A percentile compares a stretch with the other conserved stretches of the same genome.
phyloP scores from a whole-genome alignment of 2,329 filamentous ascomycete species.

The Colletotrichum shisoi region DNA sequence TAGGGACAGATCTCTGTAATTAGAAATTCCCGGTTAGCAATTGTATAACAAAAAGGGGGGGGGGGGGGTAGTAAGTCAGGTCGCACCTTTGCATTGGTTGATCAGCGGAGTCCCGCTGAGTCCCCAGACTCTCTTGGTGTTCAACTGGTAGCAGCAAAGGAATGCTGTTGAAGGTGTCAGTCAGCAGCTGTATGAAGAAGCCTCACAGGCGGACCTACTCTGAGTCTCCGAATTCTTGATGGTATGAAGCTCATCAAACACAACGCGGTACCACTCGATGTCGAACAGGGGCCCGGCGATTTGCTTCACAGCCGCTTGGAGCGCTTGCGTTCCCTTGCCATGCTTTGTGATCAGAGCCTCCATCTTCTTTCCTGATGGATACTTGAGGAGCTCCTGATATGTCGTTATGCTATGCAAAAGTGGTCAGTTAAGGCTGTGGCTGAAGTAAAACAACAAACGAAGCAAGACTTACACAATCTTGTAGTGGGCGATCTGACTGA shows the following conservation, averaged over 20 bases:
- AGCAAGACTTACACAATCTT: slow-evolving; percentile 12
- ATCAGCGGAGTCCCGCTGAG: slow-evolving; percentile 3
- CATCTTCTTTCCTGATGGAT: background rate
- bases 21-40: background rate
- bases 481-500: background rate
- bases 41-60: too few relatives aligned
- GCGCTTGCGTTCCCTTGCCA: background rate
- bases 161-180: background rate
- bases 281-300: background rate
- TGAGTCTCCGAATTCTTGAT: slow-evolving; percentile 59
- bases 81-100: background rate
- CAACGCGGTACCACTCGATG: slow-evolving; percentile 3
- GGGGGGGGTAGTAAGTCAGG: too few relatives aligned
- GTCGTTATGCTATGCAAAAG: background rate
- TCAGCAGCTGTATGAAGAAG: too few relatives aligned
- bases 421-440: background rate
- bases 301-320: background rate
- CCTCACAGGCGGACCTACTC: slow-evolving; percentile 42
- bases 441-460: background rate
- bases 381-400: background rate
- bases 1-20: background rate
- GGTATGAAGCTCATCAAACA: slow-evolving; percentile 56
- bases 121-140: slow-evolving; percentile 1
- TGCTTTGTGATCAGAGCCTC: background rate
- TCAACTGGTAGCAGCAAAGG: background rate